Evolutionary conservation across 2,329 filamentous ascomycete genomes (phyloP), one percentile per base, ranked within the genome.

Genomic region (Aureobasidium zeae): DNA sequence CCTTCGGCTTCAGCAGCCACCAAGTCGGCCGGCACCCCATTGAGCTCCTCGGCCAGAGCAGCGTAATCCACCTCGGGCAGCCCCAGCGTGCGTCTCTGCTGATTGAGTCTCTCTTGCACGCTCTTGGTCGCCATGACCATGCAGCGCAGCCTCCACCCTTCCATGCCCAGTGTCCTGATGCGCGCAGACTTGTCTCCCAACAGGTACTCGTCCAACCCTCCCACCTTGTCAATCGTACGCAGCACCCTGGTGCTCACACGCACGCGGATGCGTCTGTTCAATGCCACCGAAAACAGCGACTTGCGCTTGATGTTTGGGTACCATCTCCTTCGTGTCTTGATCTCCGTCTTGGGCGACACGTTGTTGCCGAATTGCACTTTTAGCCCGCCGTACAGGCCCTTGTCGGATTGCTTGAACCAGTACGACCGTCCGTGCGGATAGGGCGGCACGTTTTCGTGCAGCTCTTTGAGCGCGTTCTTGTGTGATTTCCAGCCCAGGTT

Each of bases 101-200:
- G 60, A 30, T 73, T 72, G 57, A 87, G 84, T 51, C 75, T 70
- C 52, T 74, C 72, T 60, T 79, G 77, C 38, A 93, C 74, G 15
- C 67, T 65, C 1, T 71, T 67, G 4, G 79, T 87, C 67, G 89
- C 85, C 81, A 95, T 86, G 49, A 98, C 70, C 49, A 84, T 76
- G 84, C 87, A 95, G 51, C 91, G 72, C 57, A 98, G 67, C 54
- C 81, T 77, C 91, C 91, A 98, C 5, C 91, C 91, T 52, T 82
- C 82, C 41, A 89, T 79, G 4, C 91, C 91, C 46, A 98, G 70
- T 63, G 94, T 86, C 68, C 81, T 84, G 58, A 96, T 73, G 51
- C 91, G 76, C 29, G 72, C 74, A 12, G 81, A 70, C 66, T 86
- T 91, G 60, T 79, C 75, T 53, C 86, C 87, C 30, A 94, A 71